phyloP scores from a whole-genome alignment of 306 rosid genomes.

The Cucurbita moschata region DNA sequence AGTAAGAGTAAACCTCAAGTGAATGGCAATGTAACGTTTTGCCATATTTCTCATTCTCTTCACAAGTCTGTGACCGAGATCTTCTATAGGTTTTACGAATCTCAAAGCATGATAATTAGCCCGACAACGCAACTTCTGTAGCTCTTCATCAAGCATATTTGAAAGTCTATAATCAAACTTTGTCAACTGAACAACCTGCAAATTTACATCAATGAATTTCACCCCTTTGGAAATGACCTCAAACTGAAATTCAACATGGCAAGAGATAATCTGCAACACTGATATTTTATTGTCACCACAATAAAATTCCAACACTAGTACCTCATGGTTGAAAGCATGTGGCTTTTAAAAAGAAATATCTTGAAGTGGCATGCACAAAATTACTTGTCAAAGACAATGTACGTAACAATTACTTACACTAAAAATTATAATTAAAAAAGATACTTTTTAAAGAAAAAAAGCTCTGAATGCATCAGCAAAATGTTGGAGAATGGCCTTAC shows the following conservation, averaged over 20 bases:
- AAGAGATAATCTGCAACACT: neutral
- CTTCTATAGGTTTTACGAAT: constrained; percentile 76
- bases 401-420: neutral
- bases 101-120: constrained; percentile 86
- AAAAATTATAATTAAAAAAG: no score
- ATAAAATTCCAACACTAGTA: neutral
- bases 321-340: neutral
- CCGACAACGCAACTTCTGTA: constrained; percentile 87
- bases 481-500: constrained; percentile 24
- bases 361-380: neutral
- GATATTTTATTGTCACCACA: neutral
- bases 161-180: constrained; percentile 97
- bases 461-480: neutral
- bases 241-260: neutral
- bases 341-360: neutral
- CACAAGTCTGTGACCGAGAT: constrained; percentile 60
- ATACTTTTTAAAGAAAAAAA: neutral
- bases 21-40: constrained; percentile 67
- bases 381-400: neutral
- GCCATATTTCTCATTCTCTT: constrained; percentile 72
- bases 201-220: constrained; percentile 12
- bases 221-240: neutral
- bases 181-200: constrained; percentile 86
- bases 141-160: constrained; percentile 68
- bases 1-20: constrained; percentile 60